phyloP scores from a whole-genome alignment of 768 basidiomycete genomes.

The Hortiboletus flavorubellus region DNA sequence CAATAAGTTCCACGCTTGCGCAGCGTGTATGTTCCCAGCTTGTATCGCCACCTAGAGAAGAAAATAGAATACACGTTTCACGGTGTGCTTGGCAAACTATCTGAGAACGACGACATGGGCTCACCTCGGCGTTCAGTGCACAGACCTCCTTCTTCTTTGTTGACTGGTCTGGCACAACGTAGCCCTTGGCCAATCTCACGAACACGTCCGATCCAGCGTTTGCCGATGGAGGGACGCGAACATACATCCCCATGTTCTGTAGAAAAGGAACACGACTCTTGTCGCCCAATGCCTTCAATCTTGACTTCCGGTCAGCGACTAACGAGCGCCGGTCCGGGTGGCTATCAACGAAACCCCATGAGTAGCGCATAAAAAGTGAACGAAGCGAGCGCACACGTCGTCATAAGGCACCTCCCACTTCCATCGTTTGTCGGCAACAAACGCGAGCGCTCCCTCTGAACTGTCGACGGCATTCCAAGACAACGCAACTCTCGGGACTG shows the following conservation, averaged over 20 bases:
- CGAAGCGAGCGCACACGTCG: conserved; percentile 55
- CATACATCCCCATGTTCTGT: conserved; percentile 58
- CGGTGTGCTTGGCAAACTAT: neutral
- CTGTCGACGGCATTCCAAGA: conserved; percentile 53
- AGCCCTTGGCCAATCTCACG: conserved; percentile 58
- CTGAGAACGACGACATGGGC: neutral
- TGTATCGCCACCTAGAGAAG: conserved; percentile 53
- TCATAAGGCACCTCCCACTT: conserved; percentile 75
- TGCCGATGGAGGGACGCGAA: conserved; percentile 11
- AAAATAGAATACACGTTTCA: neutral
- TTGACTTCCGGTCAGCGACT: conserved; percentile 30
- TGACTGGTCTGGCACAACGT: conserved; percentile 43
- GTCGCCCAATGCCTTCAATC: conserved; percentile 61
- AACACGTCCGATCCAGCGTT: conserved; percentile 41
- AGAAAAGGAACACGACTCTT: conserved; percentile 43
- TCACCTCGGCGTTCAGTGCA: conserved; percentile 55
- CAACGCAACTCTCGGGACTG: conserved; percentile 57
- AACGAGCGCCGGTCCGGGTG: conserved; percentile 31
- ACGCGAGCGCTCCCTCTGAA: conserved; percentile 55
- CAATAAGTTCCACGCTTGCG: conserved; percentile 67
- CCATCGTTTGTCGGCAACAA: conserved; percentile 53
- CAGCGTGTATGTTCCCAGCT: conserved; percentile 51
- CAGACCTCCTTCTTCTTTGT: conserved; percentile 46
- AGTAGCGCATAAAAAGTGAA: neutral
- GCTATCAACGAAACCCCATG: conserved; percentile 26